Percentiles rank a stretch among this genome's conserved stretches.
Conservation (phyloP, 2,329 filamentous ascomycete genomes). For the Lachnellula hyalina region DNA sequence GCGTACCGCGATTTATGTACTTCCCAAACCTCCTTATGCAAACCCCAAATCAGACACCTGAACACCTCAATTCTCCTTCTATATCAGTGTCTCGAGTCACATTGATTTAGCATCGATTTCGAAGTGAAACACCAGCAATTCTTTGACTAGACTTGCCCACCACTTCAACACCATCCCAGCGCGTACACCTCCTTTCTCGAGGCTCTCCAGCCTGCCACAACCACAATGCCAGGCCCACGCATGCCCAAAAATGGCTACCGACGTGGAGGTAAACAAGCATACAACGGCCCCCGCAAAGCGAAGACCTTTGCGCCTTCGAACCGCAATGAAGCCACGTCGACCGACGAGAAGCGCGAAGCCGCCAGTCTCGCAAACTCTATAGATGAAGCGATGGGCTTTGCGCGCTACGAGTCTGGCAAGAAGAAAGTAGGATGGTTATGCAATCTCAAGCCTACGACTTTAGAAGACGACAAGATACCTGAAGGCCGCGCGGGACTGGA, state of each 20-base stretch:
- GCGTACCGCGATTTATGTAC: background rate
- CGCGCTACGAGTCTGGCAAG: slow-evolving; percentile 83
- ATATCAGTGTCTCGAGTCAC: background rate
- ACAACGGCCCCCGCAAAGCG: slow-evolving; percentile 62
- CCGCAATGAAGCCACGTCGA: slow-evolving; percentile 77
- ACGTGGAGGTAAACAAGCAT: slow-evolving; percentile 61
- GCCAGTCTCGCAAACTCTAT: slow-evolving; percentile 78
- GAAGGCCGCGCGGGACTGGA: slow-evolving; percentile 87
- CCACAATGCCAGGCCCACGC: slow-evolving; percentile 52
- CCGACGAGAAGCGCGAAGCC: slow-evolving; percentile 89
- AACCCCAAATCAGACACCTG: background rate
- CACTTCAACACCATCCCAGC: slow-evolving; percentile 1
- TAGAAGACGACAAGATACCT: slow-evolving; percentile 77
- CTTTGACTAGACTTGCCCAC: slow-evolving; percentile 26
- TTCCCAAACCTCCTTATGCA: background rate
- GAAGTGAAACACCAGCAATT: slow-evolving; percentile 15
- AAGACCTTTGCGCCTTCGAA: slow-evolving; percentile 78
- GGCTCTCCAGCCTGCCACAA: slow-evolving; percentile 6
- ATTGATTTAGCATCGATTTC: background rate
- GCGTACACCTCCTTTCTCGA: slow-evolving; percentile 3
- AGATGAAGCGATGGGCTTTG: slow-evolving; percentile 92
- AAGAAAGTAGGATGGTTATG: slow-evolving; percentile 84
- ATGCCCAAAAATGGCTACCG: slow-evolving; percentile 61
- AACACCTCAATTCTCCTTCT: slow-evolving; percentile 1
- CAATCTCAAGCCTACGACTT: slow-evolving; percentile 84